A percentile compares a stretch with the other conserved stretches of the same genome.
Evolutionary conservation across 192 early-diverging fungal species (phyloP).

Genomic region (Coemansia asiatica): DNA sequence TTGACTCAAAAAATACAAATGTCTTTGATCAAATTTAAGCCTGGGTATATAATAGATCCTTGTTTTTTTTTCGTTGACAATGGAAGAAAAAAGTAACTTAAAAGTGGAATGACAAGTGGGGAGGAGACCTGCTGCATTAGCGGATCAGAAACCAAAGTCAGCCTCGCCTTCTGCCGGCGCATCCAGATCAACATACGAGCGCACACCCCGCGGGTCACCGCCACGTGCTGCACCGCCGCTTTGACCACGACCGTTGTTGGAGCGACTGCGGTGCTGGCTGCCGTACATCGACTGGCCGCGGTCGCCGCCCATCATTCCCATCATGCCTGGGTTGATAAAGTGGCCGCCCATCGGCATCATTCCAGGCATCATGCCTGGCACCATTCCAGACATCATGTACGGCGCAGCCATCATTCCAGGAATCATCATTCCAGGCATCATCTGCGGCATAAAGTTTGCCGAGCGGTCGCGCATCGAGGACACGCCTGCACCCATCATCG

Average conservation of each 20-base stretch:
- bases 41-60: too few species aligned
- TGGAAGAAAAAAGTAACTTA: too few species aligned
- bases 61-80: too few species aligned
- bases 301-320: slow-evolving; percentile 46
- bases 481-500: slow-evolving; percentile 14
- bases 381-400: slow-evolving; percentile 47
- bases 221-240: slow-evolving; percentile 16
- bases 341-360: slow-evolving; percentile 57
- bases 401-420: slow-evolving; percentile 50
- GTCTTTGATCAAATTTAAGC: too few species aligned
- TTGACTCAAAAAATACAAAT: too few species aligned
- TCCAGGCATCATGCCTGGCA: slow-evolving; percentile 44
- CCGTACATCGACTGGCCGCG: slow-evolving; percentile 42
- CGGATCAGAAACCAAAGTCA: slow-evolving; percentile 62
- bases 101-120: too few species aligned
- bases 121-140: too few species aligned
- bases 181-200: slow-evolving; percentile 86
- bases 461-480: slow-evolving; percentile 26
- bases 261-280: slow-evolving; percentile 28
- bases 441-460: slow-evolving; percentile 42
- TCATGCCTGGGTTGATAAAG: slow-evolving; percentile 44
- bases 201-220: slow-evolving; percentile 76
- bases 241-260: slow-evolving; percentile 15
- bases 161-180: slow-evolving; percentile 76
- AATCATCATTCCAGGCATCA: slow-evolving; percentile 56